These are phyloP conservation scores for Termitomyces sp. DNA, from an alignment of 768 basidiomycete genomes.

Conservation along the genomic window DNA sequence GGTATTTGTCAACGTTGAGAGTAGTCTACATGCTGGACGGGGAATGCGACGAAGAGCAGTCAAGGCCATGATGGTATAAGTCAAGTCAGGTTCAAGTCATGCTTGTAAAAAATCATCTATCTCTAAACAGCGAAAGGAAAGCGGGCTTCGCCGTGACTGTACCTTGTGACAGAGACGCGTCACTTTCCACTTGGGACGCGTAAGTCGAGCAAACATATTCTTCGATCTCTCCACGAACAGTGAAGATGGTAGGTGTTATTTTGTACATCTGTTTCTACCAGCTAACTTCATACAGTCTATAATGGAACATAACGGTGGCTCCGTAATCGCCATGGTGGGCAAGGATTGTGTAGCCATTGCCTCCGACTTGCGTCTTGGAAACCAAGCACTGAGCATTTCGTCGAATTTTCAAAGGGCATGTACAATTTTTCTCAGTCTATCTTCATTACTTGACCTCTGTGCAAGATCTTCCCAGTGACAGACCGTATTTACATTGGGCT, in stretches of 20 bases:
- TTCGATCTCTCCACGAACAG: constrained; percentile 1
- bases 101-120: background rate
- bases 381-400: constrained; percentile 79
- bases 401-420: constrained; percentile 91
- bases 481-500: constrained; percentile 90
- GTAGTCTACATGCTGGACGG: constrained; percentile 2
- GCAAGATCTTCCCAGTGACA: constrained; percentile 88
- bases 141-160: constrained; percentile 13
- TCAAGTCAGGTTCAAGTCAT: constrained; percentile 4
- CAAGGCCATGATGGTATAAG: constrained; percentile 4
- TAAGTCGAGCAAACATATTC: constrained; percentile 14
- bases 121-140: background rate
- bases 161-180: constrained; percentile 33
- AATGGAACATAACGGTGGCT: constrained; percentile 95
- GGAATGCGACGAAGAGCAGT: background rate
- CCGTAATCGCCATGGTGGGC: constrained; percentile 98
- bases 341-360: constrained; percentile 99
- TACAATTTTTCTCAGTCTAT: background rate
- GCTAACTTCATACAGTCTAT: constrained; percentile 55
- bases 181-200: constrained; percentile 29
- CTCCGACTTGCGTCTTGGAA: constrained; percentile 88
- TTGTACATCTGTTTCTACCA: background rate
- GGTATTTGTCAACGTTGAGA: constrained; percentile 8
- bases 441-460: constrained; percentile 7
- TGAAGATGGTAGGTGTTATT: constrained; percentile 33